Conservation (phyloP, 2,329 filamentous ascomycete genomes). For the Colletotrichum camelliae region DNA sequence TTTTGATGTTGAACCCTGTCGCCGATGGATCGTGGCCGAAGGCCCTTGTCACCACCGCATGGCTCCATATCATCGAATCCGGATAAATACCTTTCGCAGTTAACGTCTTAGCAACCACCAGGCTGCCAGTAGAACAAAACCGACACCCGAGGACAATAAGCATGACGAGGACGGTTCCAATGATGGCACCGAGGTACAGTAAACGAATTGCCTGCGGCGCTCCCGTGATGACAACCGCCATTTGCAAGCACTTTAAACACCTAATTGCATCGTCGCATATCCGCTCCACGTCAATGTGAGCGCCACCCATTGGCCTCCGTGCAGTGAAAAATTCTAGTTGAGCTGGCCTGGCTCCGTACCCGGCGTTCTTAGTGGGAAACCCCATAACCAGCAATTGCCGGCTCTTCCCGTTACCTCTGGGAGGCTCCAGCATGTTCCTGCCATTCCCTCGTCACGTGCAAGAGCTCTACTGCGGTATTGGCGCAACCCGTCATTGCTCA, state of each 20-base stretch:
- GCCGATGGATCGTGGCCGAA: not conserved
- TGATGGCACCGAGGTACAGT: not conserved
- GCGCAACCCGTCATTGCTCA: not conserved
- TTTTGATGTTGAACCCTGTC: not conserved
- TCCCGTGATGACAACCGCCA: not conserved
- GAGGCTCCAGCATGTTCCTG: not conserved
- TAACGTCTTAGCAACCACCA: not conserved
- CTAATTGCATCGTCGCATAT: not conserved
- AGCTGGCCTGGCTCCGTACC: slow-evolving; percentile 6
- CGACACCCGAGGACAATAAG: not conserved
- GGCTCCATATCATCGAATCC: not conserved
- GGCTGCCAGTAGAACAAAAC: not conserved
- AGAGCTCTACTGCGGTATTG: not conserved
- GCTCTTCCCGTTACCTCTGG: not conserved
- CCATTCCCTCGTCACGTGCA: slow-evolving; percentile 6
- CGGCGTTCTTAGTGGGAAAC: not conserved
- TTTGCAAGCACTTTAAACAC: not conserved
- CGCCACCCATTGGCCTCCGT: not conserved
- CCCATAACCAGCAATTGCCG: not conserved
- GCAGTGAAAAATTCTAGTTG: not conserved
- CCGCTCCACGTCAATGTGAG: not conserved
- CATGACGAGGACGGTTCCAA: not conserved
- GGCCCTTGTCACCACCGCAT: not conserved
- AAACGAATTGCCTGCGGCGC: not conserved
- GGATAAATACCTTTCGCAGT: not conserved